Percentiles rank a stretch among this genome's conserved stretches.
Conservation (phyloP, 257 asterid species). For the Ajuga chamaepitys region DNA sequence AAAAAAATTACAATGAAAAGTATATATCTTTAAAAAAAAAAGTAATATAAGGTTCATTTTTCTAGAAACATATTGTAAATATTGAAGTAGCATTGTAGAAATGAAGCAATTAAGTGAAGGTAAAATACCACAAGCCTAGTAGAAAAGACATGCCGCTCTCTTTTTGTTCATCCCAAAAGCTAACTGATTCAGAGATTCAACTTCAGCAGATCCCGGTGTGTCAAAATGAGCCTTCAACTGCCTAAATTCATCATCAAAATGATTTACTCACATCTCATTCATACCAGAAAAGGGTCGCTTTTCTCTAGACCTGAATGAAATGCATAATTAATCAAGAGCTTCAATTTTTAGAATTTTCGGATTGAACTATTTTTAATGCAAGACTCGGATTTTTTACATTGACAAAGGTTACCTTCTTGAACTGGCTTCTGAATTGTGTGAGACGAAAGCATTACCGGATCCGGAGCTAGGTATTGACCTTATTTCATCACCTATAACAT, state of each 20-base stretch:
- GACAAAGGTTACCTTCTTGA: slow-evolving; percentile 55
- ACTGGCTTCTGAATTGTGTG: slow-evolving; percentile 50
- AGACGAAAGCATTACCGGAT: slow-evolving; percentile 50
- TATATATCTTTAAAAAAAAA: too few relatives aligned
- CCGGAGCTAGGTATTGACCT: slow-evolving; percentile 83
- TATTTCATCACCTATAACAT: slow-evolving; percentile 43
- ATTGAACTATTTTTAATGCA: not conserved
- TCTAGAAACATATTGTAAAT: not conserved
- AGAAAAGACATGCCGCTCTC: slow-evolving; percentile 77
- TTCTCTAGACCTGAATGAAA: slow-evolving; percentile 47
- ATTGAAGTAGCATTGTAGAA: not conserved
- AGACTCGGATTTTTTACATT: not conserved
- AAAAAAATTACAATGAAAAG: too few relatives aligned
- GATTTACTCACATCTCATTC: slow-evolving; percentile 1
- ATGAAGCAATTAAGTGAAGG: not conserved
- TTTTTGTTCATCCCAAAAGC: slow-evolving; percentile 70
- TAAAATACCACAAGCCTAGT: slow-evolving; percentile 66
- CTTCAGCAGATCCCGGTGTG: slow-evolving; percentile 55
- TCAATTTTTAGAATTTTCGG: not conserved
- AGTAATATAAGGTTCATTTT: too few relatives aligned
- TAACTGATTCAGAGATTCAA: slow-evolving; percentile 61
- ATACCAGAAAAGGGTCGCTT: slow-evolving; percentile 62
- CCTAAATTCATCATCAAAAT: slow-evolving; percentile 34
- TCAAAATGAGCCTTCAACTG: slow-evolving; percentile 88
- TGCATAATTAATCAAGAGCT: slow-evolving; percentile 1